phyloP scores from a whole-genome alignment of 2,329 filamentous ascomycete species.

The Pseudogymnoascus sp. region DNA sequence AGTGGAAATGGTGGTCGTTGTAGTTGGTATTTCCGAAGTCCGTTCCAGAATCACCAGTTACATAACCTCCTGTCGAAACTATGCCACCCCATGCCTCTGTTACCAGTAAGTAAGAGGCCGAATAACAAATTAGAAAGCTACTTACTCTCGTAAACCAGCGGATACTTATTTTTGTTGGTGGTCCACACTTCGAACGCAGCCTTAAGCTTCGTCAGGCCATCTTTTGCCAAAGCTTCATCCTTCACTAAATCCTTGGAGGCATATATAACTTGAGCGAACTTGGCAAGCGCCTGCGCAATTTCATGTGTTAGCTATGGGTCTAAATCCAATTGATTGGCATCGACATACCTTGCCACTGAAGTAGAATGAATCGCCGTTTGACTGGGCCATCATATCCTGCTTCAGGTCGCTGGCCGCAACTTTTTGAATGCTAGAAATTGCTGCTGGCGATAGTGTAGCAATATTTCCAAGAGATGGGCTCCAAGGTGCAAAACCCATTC shows the following conservation, averaged over 20 bases:
- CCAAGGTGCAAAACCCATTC: conserved; percentile 77
- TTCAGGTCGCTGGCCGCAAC: conserved; percentile 65
- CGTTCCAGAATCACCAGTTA: conserved; percentile 55
- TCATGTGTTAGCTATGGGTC: conserved; percentile 21
- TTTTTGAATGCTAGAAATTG: conserved; percentile 50
- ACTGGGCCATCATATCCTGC: conserved; percentile 66
- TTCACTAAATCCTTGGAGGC: conserved; percentile 55
- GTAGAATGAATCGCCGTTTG: conserved; percentile 80
- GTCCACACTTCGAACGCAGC: conserved; percentile 57
- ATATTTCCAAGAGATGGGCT: conserved; percentile 41
- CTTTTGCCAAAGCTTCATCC: conserved; percentile 47
- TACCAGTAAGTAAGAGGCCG: conserved; percentile 13
- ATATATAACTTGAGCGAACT: conserved; percentile 64
- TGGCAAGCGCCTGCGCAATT: conserved; percentile 52
- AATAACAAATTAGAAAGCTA: conserved; percentile 10
- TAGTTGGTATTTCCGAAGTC: conserved; percentile 91
- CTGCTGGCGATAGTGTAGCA: conserved; percentile 42
- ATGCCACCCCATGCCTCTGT: conserved; percentile 67
- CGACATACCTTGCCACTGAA: conserved; percentile 71
- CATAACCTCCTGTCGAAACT: conserved; percentile 68
- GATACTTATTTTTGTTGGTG: conserved; percentile 58
- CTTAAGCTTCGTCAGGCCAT: conserved; percentile 55
- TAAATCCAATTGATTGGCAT: conserved; percentile 19
- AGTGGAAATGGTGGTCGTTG: conserved; percentile 70
- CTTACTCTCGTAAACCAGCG: conserved; percentile 56